phyloP scores from a whole-genome alignment of 2,329 filamentous ascomycete species.

The Alternaria conjuncta region DNA sequence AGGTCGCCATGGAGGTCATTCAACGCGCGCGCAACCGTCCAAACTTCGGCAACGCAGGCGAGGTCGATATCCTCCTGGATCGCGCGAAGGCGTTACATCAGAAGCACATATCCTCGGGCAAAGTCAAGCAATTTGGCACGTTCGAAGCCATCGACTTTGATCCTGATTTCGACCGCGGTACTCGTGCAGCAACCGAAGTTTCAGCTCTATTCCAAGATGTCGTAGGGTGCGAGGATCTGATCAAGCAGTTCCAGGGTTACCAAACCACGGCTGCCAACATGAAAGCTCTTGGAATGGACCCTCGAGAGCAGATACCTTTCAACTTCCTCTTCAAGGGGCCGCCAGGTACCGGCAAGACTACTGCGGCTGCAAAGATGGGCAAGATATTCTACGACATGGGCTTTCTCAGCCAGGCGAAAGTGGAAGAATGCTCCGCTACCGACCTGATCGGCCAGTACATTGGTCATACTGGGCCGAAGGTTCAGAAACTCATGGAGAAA shows the following conservation, averaged over 20 bases:
- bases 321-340: constrained; percentile 73
- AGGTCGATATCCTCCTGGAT: constrained; percentile 73
- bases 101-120: constrained; percentile 46
- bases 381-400: constrained; percentile 78
- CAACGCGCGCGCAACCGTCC: constrained; percentile 65
- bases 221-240: constrained; percentile 64
- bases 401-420: constrained; percentile 65
- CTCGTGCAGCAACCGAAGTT: constrained; percentile 54
- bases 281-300: constrained; percentile 61
- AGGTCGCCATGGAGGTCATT: constrained; percentile 64
- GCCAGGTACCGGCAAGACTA: constrained; percentile 75
- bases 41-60: constrained; percentile 75
- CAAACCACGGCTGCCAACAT: constrained; percentile 61
- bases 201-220: constrained; percentile 63
- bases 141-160: constrained; percentile 64
- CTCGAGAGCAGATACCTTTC: constrained; percentile 66
- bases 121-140: constrained; percentile 28
- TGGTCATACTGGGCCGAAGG: constrained; percentile 73
- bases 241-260: constrained; percentile 62
- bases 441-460: constrained; percentile 73
- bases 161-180: constrained; percentile 62
- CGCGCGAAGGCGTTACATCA: constrained; percentile 62
- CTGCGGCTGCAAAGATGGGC: constrained; percentile 75
- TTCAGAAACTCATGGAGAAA: constrained; percentile 64
- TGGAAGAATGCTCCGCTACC: constrained; percentile 70